These are phyloP conservation scores for Arachnomyces sp. DNA, from an alignment of 2,329 filamentous ascomycete species.

Conservation along the genomic window DNA sequence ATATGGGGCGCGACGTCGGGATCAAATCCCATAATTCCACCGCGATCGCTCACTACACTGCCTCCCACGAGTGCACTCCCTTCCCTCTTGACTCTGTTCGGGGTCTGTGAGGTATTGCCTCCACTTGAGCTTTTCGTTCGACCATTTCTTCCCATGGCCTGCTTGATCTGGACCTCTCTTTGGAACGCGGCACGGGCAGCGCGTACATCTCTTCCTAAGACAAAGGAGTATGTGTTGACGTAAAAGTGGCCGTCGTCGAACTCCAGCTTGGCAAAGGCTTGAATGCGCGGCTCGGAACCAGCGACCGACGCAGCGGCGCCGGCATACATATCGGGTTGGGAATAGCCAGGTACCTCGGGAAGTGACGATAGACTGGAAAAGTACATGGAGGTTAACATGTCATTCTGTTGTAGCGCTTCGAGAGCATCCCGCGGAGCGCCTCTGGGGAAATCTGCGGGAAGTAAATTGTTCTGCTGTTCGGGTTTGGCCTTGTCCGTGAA, in stretches of 20 bases:
- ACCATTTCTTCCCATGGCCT: slow-evolving; percentile 28
- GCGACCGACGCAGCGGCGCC: slow-evolving; percentile 28
- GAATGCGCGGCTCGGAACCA: slow-evolving; percentile 40
- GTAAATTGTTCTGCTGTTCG: slow-evolving; percentile 24
- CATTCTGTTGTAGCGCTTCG: slow-evolving; percentile 32
- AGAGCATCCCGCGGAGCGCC: slow-evolving; percentile 25
- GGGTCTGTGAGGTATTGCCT: slow-evolving; percentile 35
- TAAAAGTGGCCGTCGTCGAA: slow-evolving; percentile 60
- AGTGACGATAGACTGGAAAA: slow-evolving; percentile 29
- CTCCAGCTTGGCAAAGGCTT: slow-evolving; percentile 55
- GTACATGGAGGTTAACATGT: slow-evolving; percentile 31
- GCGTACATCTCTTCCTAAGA: slow-evolving; percentile 53
- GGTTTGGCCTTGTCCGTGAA: too few species aligned
- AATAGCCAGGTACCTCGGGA: slow-evolving; percentile 23
- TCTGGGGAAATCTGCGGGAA: slow-evolving; percentile 28
- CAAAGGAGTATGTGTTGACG: slow-evolving; percentile 54
- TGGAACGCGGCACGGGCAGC: slow-evolving; percentile 41
- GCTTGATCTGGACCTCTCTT: slow-evolving; percentile 34
- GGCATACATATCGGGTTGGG: slow-evolving; percentile 17
- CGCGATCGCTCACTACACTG: slow-evolving; percentile 47
- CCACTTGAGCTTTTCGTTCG: slow-evolving; percentile 40
- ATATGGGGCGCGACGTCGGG: slow-evolving; percentile 34
- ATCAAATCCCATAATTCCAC: slow-evolving; percentile 46
- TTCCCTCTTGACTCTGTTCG: slow-evolving; percentile 37
- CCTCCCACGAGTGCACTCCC: slow-evolving; percentile 36